Evolutionary conservation across 2,329 filamentous ascomycete species (phyloP), one percentile per base, ranked within the genome.

Genomic region (Gnomoniopsis sp.): DNA sequence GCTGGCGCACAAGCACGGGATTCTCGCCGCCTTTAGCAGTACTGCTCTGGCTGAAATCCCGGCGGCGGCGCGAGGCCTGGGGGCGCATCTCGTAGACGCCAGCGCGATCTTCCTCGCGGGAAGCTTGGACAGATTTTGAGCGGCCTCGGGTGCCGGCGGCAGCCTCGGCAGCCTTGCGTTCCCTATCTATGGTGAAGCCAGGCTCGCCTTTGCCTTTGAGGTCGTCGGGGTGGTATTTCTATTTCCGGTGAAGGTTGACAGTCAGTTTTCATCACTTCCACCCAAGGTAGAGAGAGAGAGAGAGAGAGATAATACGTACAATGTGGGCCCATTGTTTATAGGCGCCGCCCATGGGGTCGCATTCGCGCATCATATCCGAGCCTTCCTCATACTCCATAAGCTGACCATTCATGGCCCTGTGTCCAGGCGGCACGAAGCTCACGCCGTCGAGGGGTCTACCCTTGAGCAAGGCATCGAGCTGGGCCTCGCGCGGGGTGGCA

Each of bases 131-230:
- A 10, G 53, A 48, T 54, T 60, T 44, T 49, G 59, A 56, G 61
- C 64, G 57, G 71, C 70, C 43, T 66, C 66, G 52, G 19, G 7
- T 7, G 14, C 38, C 65, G 53, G 23, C 30, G 26, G 55, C 55
- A 19, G 65, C 65, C 67, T 82, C 83, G 68, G 84, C 79, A 26
- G 83, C 80, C 70, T 89, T 89, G 22, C 87, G 74, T 1, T 84
- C 82, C 62, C 83, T 83, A 66, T 93, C 90, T 36, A 88, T 80
- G 8, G 85, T 84, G 74, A 83, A 95, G 2, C 83, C 85, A 2
- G 90, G 89, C 69, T 93, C 89, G 48, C 89, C 89, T 73, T 95
- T 91, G 67, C 90, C 91, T 72, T 93, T 93, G 63, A 90, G 80
- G 68, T 96, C 91, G 48, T 89, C 84, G 6, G 88, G 87, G 57